Evolutionary conservation across 257 asterid species (phyloP).

Genomic region (Linderniella brevidens): DNA sequence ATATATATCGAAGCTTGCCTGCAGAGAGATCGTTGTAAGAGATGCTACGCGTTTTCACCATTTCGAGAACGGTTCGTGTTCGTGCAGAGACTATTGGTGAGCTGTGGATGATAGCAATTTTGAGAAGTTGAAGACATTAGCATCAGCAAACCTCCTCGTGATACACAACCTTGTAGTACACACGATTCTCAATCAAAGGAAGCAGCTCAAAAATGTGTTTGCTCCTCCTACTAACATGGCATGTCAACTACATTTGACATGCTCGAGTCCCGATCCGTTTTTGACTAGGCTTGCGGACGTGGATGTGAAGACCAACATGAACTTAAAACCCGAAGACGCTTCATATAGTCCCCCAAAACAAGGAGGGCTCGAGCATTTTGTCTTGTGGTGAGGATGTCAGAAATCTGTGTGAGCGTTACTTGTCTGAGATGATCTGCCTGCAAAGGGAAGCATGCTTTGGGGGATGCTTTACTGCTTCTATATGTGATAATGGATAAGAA

Average conservation of each 20-base stretch:
- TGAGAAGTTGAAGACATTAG: too few relatives aligned
- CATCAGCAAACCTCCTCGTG: too few relatives aligned
- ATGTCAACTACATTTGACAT: too few relatives aligned
- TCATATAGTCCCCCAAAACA: slow-evolving; percentile 37
- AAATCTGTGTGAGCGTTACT: slow-evolving; percentile 35
- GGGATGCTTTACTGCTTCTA: too few relatives aligned
- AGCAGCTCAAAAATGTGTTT: too few relatives aligned
- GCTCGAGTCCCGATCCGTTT: too few relatives aligned
- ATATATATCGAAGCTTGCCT: slow-evolving; percentile 43
- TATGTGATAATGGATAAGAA: too few relatives aligned
- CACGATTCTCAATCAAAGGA: too few relatives aligned
- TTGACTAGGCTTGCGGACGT: too few relatives aligned
- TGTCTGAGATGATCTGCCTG: slow-evolving; percentile 54
- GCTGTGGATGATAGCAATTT: not conserved
- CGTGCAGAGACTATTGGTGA: slow-evolving; percentile 73
- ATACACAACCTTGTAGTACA: too few relatives aligned
- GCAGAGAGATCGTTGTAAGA: slow-evolving; percentile 53
- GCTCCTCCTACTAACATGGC: too few relatives aligned
- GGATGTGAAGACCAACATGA: slow-evolving; percentile 18
- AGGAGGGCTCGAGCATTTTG: slow-evolving; percentile 46
- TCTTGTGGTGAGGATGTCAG: slow-evolving; percentile 21
- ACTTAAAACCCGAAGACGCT: slow-evolving; percentile 35
- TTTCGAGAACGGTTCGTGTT: slow-evolving; percentile 55
- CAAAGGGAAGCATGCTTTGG: not conserved
- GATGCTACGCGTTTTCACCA: slow-evolving; percentile 84